Conservation (phyloP, 768 basidiomycete genomes). For the Rickenella mellea region DNA sequence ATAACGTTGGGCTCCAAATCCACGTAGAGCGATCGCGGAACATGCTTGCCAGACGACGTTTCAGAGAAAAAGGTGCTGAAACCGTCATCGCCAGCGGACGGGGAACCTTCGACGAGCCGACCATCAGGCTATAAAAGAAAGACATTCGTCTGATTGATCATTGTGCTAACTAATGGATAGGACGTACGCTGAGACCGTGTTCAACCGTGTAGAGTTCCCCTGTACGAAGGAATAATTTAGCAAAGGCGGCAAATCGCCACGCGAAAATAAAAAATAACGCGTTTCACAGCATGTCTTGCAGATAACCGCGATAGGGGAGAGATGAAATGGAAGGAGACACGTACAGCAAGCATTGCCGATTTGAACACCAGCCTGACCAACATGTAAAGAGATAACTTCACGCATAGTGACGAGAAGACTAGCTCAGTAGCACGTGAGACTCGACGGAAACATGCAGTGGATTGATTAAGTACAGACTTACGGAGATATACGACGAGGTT, state of each 20-base stretch:
- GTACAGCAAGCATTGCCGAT: slow-evolving; percentile 98
- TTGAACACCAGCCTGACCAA: slow-evolving; percentile 97
- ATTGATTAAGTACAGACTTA: no score
- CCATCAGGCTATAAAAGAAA: slow-evolving; percentile 73
- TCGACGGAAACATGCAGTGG: no score
- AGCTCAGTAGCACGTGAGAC: no score
- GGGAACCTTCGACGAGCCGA: slow-evolving; percentile 72
- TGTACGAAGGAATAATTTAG: slow-evolving; percentile 28
- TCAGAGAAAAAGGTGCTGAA: slow-evolving; percentile 99
- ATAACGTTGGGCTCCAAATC: slow-evolving; percentile 97
- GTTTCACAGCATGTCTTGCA: slow-evolving; percentile 22
- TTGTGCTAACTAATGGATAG: slow-evolving; percentile 2
- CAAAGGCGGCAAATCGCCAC: slow-evolving; percentile 1
- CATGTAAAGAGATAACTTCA: slow-evolving; percentile 97
- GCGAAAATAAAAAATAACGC: slow-evolving; percentile 17
- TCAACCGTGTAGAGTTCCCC: slow-evolving; percentile 99
- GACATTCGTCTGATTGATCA: slow-evolving; percentile 12
- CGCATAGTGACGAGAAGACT: no score
- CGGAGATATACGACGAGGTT: no score
- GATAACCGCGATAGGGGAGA: slow-evolving; percentile 11
- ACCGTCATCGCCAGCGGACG: slow-evolving; percentile 72
- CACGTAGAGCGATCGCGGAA: slow-evolving; percentile 94
- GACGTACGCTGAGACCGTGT: slow-evolving; percentile 89
- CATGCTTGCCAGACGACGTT: slow-evolving; percentile 92
- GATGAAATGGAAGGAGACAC: slow-evolving; percentile 26